A percentile compares a stretch with the other conserved stretches of the same genome.
Conservation (phyloP, 2,329 filamentous ascomycete species). For the Sclerotinia borealis region DNA sequence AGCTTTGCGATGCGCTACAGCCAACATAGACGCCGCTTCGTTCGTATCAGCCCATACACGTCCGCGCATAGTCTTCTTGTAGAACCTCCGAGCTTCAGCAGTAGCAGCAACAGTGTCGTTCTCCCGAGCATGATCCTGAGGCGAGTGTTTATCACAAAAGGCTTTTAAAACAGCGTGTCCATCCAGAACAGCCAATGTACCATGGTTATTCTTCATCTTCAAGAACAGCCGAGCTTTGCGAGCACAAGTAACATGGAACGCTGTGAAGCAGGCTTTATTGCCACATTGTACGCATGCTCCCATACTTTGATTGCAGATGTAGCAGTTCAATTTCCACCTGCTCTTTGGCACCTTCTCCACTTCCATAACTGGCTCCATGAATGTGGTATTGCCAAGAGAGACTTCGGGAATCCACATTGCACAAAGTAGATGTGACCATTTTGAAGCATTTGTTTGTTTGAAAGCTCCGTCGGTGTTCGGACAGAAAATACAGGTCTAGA, state of each 20-base stretch:
- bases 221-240: conserved; percentile 80
- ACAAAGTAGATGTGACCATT: conserved; percentile 95
- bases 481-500: conserved; percentile 89
- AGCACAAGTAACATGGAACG: conserved; percentile 96
- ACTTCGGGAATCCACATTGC: conserved; percentile 99
- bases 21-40: conserved; percentile 71
- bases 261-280: conserved; percentile 94
- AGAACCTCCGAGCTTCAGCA: conserved; percentile 78
- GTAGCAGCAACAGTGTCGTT: conserved; percentile 77
- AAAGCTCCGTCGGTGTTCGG: conserved; percentile 96
- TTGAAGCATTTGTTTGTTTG: conserved; percentile 93
- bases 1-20: conserved; percentile 61
- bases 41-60: conserved; percentile 90
- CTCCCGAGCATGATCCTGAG: conserved; percentile 79
- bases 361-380: conserved; percentile 98
- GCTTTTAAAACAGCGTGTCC: conserved; percentile 84
- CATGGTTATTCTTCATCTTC: conserved; percentile 92
- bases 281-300: conserved; percentile 97
- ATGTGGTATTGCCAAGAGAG: conserved; percentile 87
- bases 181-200: conserved; percentile 67
- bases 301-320: conserved; percentile 97
- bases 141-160: conserved; percentile 93
- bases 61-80: conserved; percentile 82
- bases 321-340: conserved; percentile 89
- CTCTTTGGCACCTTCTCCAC: conserved; percentile 95